Percentiles rank a stretch among this genome's conserved stretches.
phyloP scores from a whole-genome alignment of 768 basidiomycete species.

The Trametes villosa region DNA sequence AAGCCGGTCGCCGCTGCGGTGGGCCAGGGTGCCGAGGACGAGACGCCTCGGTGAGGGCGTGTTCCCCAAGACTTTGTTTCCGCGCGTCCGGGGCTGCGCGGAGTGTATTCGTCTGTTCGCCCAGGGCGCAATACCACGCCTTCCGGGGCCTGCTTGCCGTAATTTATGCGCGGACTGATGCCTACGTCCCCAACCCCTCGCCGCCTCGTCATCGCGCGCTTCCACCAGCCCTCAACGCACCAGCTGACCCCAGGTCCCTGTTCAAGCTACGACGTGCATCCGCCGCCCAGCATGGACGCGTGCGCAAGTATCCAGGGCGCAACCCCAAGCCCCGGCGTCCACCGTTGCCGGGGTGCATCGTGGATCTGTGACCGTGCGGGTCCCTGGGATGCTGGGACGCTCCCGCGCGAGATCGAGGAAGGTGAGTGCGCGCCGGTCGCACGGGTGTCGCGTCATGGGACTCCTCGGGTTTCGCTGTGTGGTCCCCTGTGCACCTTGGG shows the following conservation, averaged over 20 bases:
- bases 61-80: neutral
- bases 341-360: neutral
- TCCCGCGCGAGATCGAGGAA: neutral
- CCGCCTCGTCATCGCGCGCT: slow-evolving; percentile 1
- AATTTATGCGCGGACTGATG: slow-evolving; percentile 9
- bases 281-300: neutral
- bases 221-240: neutral
- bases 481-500: no score
- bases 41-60: neutral
- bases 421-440: neutral
- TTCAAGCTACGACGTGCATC: neutral
- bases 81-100: neutral
- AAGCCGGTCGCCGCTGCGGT: neutral
- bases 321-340: neutral
- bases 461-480: no score
- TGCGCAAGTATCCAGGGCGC: neutral
- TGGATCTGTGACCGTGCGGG: neutral
- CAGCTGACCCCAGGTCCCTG: slow-evolving; percentile 2
- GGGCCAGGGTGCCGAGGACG: neutral
- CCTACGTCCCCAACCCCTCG: neutral
- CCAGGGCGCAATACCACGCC: neutral
- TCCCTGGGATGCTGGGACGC: neutral
- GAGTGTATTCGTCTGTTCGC: neutral
- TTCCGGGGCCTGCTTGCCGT: neutral
- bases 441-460: slow-evolving; percentile 3